These are phyloP conservation scores for Aspergillus sp. DNA, from an alignment of 2,329 filamentous ascomycete species.

Conservation along the genomic window DNA sequence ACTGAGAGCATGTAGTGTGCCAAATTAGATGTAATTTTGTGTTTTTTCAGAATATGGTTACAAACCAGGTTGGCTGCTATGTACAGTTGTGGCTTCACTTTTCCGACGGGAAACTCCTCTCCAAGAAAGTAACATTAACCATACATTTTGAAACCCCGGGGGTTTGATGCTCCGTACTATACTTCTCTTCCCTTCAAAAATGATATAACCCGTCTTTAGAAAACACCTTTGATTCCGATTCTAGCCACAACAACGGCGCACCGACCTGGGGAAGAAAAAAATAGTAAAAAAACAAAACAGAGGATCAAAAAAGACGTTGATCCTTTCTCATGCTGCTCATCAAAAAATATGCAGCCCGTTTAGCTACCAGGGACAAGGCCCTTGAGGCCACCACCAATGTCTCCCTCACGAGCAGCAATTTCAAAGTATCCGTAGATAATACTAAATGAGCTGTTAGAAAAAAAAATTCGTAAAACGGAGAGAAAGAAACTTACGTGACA, in stretches of 20 bases:
- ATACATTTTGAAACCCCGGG: slow-evolving; percentile 1
- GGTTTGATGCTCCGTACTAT: background rate
- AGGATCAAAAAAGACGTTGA: slow-evolving; percentile 18
- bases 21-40: slow-evolving; percentile 19
- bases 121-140: slow-evolving; percentile 2
- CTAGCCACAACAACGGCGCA: slow-evolving; percentile 19
- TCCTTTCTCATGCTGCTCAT: slow-evolving; percentile 28
- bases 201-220: background rate
- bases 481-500: slow-evolving; percentile 73
- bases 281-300: slow-evolving; percentile 8
- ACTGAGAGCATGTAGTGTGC: slow-evolving; percentile 5
- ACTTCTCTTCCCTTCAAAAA: background rate
- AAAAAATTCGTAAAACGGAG: background rate
- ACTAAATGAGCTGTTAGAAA: slow-evolving; percentile 46
- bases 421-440: slow-evolving; percentile 99
- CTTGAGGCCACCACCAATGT: slow-evolving; percentile 70
- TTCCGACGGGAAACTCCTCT: background rate
- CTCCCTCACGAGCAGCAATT: slow-evolving; percentile 97
- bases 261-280: slow-evolving; percentile 19
- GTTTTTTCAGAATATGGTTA: slow-evolving; percentile 32
- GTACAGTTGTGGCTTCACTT: slow-evolving; percentile 20
- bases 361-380: slow-evolving; percentile 55
- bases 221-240: slow-evolving; percentile 10
- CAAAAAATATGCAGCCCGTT: slow-evolving; percentile 18
- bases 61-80: slow-evolving; percentile 24